These are phyloP conservation scores for Halteria grandinella DNA, from an alignment of 73 alveolate genomes.

Conservation along the genomic window DNA sequence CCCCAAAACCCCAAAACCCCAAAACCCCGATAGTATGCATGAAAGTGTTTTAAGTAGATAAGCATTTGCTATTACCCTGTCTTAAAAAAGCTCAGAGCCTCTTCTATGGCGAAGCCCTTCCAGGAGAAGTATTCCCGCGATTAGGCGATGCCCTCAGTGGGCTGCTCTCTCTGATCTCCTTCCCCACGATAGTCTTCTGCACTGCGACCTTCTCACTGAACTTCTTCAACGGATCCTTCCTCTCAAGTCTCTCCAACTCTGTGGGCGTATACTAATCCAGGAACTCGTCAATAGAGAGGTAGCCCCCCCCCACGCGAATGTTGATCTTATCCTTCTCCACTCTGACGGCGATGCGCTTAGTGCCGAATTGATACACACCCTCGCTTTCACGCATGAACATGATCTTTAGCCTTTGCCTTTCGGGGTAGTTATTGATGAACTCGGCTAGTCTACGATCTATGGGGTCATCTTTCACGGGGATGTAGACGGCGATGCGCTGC, in stretches of 20 bases:
- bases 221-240: slow-evolving; percentile 70
- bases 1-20: no score
- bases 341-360: slow-evolving; percentile 69
- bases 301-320: slow-evolving; percentile 80
- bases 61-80: no score
- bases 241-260: slow-evolving; percentile 66
- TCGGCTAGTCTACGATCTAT: slow-evolving; percentile 74
- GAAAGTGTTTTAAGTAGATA: no score
- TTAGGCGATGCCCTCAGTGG: slow-evolving; percentile 61
- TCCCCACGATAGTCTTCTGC: slow-evolving; percentile 66
- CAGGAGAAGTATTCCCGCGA: no score
- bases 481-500: slow-evolving; percentile 63
- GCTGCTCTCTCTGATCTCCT: slow-evolving; percentile 65
- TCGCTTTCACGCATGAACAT: slow-evolving; percentile 77
- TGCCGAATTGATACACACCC: slow-evolving; percentile 73
- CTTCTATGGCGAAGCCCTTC: no score
- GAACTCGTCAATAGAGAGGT: slow-evolving; percentile 71
- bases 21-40: no score
- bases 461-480: slow-evolving; percentile 73
- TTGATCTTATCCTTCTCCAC: slow-evolving; percentile 75
- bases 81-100: no score
- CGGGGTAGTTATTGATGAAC: slow-evolving; percentile 75
- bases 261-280: slow-evolving; percentile 69
- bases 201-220: slow-evolving; percentile 65
- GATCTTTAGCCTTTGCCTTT: slow-evolving; percentile 64